phyloP scores from a whole-genome alignment of 2,329 filamentous ascomycete genomes.

The Cercospora nicotianae region DNA sequence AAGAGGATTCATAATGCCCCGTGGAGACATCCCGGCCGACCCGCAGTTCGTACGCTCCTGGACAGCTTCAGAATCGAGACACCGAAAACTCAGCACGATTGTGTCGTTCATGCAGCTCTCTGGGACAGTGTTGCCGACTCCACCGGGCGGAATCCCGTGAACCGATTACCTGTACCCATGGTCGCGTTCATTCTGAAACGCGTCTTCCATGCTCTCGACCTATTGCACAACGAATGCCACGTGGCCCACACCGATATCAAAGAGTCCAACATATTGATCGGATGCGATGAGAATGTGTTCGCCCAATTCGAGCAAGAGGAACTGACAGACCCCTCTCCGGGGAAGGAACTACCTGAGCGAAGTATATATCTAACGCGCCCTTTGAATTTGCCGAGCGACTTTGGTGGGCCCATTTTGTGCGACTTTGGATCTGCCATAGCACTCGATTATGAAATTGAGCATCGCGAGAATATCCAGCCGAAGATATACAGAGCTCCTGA shows the following conservation, averaged over 20 bases:
- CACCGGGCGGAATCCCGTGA: neutral
- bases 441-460: neutral
- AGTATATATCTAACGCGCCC: constrained; percentile 25
- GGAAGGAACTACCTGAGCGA: constrained; percentile 4
- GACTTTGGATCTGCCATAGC: constrained; percentile 11
- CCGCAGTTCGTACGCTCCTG: neutral
- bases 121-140: neutral
- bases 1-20: neutral
- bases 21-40: neutral
- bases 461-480: constrained; percentile 15
- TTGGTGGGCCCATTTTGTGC: constrained; percentile 17
- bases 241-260: neutral
- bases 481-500: constrained; percentile 18
- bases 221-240: neutral
- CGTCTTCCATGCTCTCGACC: neutral
- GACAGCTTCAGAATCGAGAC: neutral
- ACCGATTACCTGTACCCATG: neutral
- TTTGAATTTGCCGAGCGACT: constrained; percentile 18
- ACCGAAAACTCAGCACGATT: no score
- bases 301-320: neutral
- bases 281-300: neutral
- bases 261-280: neutral
- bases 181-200: neutral
- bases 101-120: constrained; percentile 9
- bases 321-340: neutral